These are phyloP conservation scores for Claviceps digitariae DNA, from an alignment of 2,329 filamentous ascomycete genomes.

Conservation along the genomic window DNA sequence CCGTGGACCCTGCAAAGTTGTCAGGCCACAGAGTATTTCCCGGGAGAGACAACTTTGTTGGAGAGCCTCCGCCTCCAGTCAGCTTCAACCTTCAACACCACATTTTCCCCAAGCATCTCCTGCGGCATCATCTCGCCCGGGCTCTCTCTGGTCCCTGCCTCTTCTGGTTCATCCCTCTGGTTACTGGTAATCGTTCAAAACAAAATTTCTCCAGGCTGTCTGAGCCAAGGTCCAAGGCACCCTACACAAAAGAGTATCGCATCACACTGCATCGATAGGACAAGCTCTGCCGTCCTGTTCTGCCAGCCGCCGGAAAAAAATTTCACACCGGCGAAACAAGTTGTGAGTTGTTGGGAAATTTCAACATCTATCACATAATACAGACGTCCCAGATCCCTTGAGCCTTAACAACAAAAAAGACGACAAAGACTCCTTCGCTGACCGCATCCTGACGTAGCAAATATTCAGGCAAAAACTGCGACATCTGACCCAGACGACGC, in stretches of 20 bases:
- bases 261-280: neutral
- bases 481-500: neutral
- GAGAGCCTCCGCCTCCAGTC: conserved; percentile 27
- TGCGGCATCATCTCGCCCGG: conserved; percentile 11
- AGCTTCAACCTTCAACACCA: conserved; percentile 20
- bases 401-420: too few relatives aligned
- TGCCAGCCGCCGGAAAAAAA: neutral
- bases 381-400: too few relatives aligned
- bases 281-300: neutral
- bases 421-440: neutral
- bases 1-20: conserved; percentile 7
- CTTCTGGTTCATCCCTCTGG: conserved; percentile 28
- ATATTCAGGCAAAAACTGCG: neutral
- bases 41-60: conserved; percentile 16
- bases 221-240: conserved; percentile 27
- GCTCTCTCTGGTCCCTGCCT: conserved; percentile 18
- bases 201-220: conserved; percentile 15
- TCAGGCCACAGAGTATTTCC: conserved; percentile 6
- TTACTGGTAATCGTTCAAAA: conserved; percentile 21
- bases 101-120: conserved; percentile 12
- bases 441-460: neutral
- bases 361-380: neutral
- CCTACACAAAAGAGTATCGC: neutral
- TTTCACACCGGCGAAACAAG: neutral
- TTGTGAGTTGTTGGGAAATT: neutral